Evolutionary conservation across 805 yeast genomes (phyloP), one percentile per base, ranked within the genome.

Genomic region (Saccharomyces mikatae): DNA sequence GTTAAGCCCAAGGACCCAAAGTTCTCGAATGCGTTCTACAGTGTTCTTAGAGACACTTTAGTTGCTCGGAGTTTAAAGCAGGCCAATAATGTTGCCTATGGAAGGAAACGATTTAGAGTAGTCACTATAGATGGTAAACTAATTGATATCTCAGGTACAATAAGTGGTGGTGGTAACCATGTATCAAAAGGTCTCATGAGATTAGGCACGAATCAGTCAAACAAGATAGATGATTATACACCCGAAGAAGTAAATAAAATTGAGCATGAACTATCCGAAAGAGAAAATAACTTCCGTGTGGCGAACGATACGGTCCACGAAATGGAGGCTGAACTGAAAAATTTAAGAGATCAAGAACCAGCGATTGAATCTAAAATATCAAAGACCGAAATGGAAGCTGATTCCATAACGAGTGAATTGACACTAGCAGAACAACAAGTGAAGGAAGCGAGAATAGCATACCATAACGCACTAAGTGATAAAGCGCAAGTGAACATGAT

Each of bases 111-210:
- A 62, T 87, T 81, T 78, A 80, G 96, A 62, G 98, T 92, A 26
- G 98, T 95, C 0, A 90, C 98, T 0, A 68, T 90, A 8, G 96
- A 88, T 68, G 99, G 99, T 26, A 86, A 89, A 62, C 74, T 94
- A 24, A 92, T 94, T 54, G 97, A 91, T 63, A 82, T 85, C 14
- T 87, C 96, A 1, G 99, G 99, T 70, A 88, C 97, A 1, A 84
- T 95, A 84, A 83, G 96, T 49, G 99, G 99, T 62, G 99, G 99
- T 71, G 99, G 98, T 52, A 79, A 77, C 53, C 74, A 79, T 44
- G 79, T 77, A 8, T 77, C 80, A 17, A 79, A 79, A 51, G 99
- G 98, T 5, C 84, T 86, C 2, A 89, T 94, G 96, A 81, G 77
- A 55, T 50, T 64, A 55, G 71, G 78, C 46, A 66, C 74, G 36